Evolutionary conservation across 768 basidiomycete species (phyloP), one percentile per base, ranked within the genome.

Genomic region (Xerocomus potaroensis): DNA sequence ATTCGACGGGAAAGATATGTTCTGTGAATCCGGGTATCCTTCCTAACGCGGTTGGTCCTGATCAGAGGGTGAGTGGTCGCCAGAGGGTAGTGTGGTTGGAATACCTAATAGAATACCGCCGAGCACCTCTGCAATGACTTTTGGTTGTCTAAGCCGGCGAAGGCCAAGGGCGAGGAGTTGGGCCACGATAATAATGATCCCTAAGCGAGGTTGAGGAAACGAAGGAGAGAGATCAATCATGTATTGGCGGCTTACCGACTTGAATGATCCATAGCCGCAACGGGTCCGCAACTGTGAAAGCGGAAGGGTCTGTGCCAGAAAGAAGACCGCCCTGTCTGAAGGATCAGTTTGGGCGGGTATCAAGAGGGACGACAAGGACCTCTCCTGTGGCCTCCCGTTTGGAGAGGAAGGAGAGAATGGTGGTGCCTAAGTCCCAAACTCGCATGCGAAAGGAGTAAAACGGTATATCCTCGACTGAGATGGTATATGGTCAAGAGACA

Each of bases 11-110:
- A 64, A 98, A 98, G 44, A 96, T 82, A 61, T 83, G 81, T 36
- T 86, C 45, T 1, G 91, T 84, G 69, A 98, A 98, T 5, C 86
- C 84, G 1, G 92, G 92, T 48, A 96, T 91, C 19, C 85, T 80
- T 21, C 94, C 88, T 46, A 83, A 73, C 4, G 78, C 76, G 11
- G 83, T 84, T 8, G 75, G 76, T 15, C 64, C 64, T 65, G 19
- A 6, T 15, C 4, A 23, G 41, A 16, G 12, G 12, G 7, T 43
- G 19, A 48, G 23, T 21, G 5, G 2, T n/a, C 10, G 21, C 0
- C 3, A 23, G 27, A 9, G 34, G 18, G 51, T 56, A 59, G 63
- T 68, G 81, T 83, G 3, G n/a, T 27, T n/a, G 16, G 55, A 56
- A 60, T 67, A 73, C 87, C 87, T 11, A 95, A 75, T n/a, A 97